Evolutionary conservation across 305 asterid genomes (phyloP).

Genomic region (Rubia tinctorum): DNA sequence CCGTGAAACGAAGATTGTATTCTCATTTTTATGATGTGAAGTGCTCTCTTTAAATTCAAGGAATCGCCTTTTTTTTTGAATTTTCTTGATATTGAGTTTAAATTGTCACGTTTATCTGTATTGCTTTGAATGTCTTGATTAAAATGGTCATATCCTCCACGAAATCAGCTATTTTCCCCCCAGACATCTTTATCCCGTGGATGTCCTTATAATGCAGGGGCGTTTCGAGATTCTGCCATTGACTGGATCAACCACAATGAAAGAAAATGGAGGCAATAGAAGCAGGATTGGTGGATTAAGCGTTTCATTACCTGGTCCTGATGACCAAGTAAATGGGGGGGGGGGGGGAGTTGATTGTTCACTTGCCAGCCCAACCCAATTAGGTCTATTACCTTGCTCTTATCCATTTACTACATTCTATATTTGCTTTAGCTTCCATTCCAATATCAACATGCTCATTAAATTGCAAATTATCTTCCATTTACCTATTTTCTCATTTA

Average conservation of each 20-base stretch:
- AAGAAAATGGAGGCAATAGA: constrained; percentile 65
- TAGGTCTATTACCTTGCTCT: constrained; percentile 15
- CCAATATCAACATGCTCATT: not conserved
- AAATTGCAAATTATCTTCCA: not conserved
- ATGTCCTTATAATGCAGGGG: constrained; percentile 52
- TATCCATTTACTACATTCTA: not conserved
- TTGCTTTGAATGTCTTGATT: not conserved
- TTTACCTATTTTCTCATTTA: not conserved
- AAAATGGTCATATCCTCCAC: not conserved
- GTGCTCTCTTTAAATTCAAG: not conserved
- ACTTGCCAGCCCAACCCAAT: constrained; percentile 91
- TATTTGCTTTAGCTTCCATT: not conserved
- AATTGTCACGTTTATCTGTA: not conserved
- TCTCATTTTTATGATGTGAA: not conserved
- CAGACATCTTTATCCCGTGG: not conserved
- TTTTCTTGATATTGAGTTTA: not conserved
- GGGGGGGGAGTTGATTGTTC: constrained; percentile 89
- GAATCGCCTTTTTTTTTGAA: not conserved
- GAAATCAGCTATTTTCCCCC: not conserved
- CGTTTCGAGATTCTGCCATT: constrained; percentile 83
- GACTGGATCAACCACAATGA: constrained; percentile 64
- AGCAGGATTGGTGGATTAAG: constrained; percentile 84
- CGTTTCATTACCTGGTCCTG: constrained; percentile 80
- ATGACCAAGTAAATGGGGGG: constrained; percentile 89
- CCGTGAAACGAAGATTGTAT: not conserved